These are phyloP conservation scores for Phaeodactylum tricornutum DNA, from an alignment of 108 stramenopile species.

Conservation along the genomic window DNA sequence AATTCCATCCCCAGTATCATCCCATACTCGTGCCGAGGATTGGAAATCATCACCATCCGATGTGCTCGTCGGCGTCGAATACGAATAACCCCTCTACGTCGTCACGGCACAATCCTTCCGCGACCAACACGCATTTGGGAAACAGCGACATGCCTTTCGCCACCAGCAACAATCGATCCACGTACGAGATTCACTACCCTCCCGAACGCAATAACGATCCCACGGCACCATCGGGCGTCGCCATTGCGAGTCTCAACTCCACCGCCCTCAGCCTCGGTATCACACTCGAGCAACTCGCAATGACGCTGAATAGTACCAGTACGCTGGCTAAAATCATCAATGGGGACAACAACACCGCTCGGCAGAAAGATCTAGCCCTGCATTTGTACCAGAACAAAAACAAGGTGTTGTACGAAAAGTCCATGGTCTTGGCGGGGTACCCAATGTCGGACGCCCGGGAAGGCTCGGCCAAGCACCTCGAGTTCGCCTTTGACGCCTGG, in stretches of 20 bases:
- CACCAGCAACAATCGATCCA: background rate
- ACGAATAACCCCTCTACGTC: too few relatives aligned
- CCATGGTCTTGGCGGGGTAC: slow-evolving; percentile 39
- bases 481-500: slow-evolving; percentile 37
- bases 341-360: slow-evolving; percentile 4
- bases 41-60: too few relatives aligned
- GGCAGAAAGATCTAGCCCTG: slow-evolving; percentile 17
- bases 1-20: slow-evolving; percentile 22
- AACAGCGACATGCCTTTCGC: too few relatives aligned
- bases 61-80: background rate
- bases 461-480: slow-evolving; percentile 11
- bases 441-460: slow-evolving; percentile 17
- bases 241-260: slow-evolving; percentile 23
- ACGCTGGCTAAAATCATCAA: slow-evolving; percentile 18
- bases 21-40: slow-evolving; percentile 15
- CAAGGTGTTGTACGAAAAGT: slow-evolving; percentile 21
- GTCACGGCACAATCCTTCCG: too few relatives aligned
- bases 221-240: slow-evolving; percentile 18
- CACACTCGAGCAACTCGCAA: slow-evolving; percentile 37
- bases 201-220: too few relatives aligned
- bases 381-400: slow-evolving; percentile 19
- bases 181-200: background rate
- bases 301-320: slow-evolving; percentile 18
- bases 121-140: too few relatives aligned
- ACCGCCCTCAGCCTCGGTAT: slow-evolving; percentile 32